A percentile compares a stretch with the other conserved stretches of the same genome.
Conservation (phyloP, 345 rosid genomes). For the Brassica juncea region DNA sequence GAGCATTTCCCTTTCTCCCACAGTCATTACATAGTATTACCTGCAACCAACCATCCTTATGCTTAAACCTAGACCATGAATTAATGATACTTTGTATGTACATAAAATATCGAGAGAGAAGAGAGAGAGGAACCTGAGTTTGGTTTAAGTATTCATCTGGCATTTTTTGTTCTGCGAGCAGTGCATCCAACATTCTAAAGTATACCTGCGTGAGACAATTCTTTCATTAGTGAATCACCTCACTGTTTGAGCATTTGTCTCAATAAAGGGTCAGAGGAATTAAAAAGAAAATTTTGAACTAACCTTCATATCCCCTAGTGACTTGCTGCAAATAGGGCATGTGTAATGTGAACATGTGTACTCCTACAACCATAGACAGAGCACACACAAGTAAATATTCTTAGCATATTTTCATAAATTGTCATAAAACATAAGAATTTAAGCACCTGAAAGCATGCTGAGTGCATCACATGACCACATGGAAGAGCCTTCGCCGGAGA, state of each 20-base stretch:
- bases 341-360: conserved; percentile 74
- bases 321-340: conserved; percentile 90
- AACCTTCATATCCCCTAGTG: conserved; percentile 95
- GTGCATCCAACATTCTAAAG: conserved; percentile 75
- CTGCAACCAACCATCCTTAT: conserved; percentile 36
- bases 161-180: conserved; percentile 68
- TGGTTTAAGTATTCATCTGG: conserved; percentile 63
- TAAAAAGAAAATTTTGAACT: conserved; percentile 16
- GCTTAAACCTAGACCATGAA: conserved; percentile 12
- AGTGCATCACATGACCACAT: conserved; percentile 92
- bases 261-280: background rate
- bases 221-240: background rate
- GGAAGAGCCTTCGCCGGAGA: conserved; percentile 72
- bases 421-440: background rate
- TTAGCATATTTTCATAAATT: background rate
- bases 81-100: background rate
- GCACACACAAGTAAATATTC: conserved; percentile 1
- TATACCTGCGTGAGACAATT: conserved; percentile 55
- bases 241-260: background rate
- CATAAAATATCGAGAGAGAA: background rate
- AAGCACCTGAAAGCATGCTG: conserved; percentile 73
- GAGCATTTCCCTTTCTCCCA: conserved; percentile 58
- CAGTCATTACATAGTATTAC: conserved; percentile 68
- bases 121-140: conserved; percentile 59
- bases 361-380: conserved; percentile 53